A percentile compares a stretch with the other conserved stretches of the same genome.
Evolutionary conservation across 805 yeast species (phyloP).

Genomic region (Diddensiella santjacobensis): DNA sequence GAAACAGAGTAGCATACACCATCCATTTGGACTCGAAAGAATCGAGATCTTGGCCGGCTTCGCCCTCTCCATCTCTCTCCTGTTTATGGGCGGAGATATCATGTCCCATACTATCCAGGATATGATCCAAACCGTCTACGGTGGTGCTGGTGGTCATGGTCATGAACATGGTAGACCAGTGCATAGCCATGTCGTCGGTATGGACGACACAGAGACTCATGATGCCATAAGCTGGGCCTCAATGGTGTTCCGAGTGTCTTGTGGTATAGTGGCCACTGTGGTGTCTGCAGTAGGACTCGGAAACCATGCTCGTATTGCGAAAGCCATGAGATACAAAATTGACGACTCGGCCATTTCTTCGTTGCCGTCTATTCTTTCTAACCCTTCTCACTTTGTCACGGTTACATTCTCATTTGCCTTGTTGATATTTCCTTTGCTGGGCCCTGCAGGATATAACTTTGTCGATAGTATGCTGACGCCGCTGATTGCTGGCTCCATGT

Average conservation of each 20-base stretch:
- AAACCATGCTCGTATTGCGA: slow-evolving; percentile 33
- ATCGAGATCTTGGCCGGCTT: slow-evolving; percentile 84
- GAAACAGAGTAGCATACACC: slow-evolving; percentile 73
- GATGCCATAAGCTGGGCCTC: slow-evolving; percentile 18
- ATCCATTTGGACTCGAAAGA: slow-evolving; percentile 93
- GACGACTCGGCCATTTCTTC: slow-evolving; percentile 8
- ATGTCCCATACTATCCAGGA: slow-evolving; percentile 86
- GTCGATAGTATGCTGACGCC: slow-evolving; percentile 37
- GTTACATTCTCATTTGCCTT: slow-evolving; percentile 31
- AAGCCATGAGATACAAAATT: slow-evolving; percentile 19
- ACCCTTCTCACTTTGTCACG: slow-evolving; percentile 33
- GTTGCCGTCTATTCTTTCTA: slow-evolving; percentile 24
- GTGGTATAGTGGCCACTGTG: slow-evolving; percentile 31
- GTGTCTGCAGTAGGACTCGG: slow-evolving; percentile 35
- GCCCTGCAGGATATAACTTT: slow-evolving; percentile 22
- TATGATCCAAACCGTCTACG: slow-evolving; percentile 38
- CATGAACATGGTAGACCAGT: slow-evolving; percentile 14
- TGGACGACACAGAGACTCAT: slow-evolving; percentile 9
- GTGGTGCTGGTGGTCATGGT: slow-evolving; percentile 35
- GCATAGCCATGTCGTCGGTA: slow-evolving; percentile 12
- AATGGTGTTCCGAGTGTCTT: slow-evolving; percentile 25
- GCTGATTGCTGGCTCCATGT: slow-evolving; percentile 38
- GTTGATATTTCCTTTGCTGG: slow-evolving; percentile 31
- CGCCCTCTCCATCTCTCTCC: slow-evolving; percentile 75
- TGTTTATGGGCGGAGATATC: slow-evolving; percentile 89